Percentiles rank a stretch among this genome's conserved stretches.
These are phyloP conservation scores for Podaxis sp. DNA, from an alignment of 768 basidiomycete genomes.

Conservation along the genomic window DNA sequence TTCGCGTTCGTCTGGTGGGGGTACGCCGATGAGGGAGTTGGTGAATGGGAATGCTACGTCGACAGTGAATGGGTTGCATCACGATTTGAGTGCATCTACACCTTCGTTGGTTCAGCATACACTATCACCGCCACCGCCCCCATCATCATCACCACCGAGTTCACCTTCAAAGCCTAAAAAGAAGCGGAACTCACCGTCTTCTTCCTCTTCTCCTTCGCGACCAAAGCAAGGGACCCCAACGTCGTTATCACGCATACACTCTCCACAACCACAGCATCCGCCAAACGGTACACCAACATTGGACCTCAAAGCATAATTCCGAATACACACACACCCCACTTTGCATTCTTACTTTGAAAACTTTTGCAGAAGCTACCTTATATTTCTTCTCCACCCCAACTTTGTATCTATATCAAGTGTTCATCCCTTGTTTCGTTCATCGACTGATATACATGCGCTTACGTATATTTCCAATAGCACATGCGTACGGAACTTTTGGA, in stretches of 20 bases:
- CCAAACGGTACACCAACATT: conserved; percentile 19
- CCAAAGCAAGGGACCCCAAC: not conserved
- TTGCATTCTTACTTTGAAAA: too few relatives aligned
- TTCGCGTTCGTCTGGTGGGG: not conserved
- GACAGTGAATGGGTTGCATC: not conserved
- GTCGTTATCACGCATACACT: conserved; percentile 18
- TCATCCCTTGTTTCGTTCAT: not conserved
- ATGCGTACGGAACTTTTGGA: not conserved
- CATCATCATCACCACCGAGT: not conserved
- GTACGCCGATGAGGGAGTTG: conserved; percentile 20
- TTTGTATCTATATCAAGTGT: not conserved
- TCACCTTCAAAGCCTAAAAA: not conserved
- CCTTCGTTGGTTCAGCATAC: not conserved
- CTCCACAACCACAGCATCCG: conserved; percentile 18
- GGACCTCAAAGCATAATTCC: conserved; percentile 23
- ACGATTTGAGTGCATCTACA: conserved; percentile 2
- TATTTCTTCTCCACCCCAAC: not conserved
- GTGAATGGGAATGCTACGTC: not conserved
- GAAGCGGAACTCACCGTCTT: not conserved
- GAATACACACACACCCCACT: too few relatives aligned
- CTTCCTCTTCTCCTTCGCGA: not conserved
- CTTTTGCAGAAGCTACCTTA: not conserved
- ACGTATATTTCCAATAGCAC: not conserved
- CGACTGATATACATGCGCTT: not conserved
- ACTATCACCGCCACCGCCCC: not conserved